phyloP scores from a whole-genome alignment of 495 filamentous ascomycete species.

The Podospora pseudoanserina region DNA sequence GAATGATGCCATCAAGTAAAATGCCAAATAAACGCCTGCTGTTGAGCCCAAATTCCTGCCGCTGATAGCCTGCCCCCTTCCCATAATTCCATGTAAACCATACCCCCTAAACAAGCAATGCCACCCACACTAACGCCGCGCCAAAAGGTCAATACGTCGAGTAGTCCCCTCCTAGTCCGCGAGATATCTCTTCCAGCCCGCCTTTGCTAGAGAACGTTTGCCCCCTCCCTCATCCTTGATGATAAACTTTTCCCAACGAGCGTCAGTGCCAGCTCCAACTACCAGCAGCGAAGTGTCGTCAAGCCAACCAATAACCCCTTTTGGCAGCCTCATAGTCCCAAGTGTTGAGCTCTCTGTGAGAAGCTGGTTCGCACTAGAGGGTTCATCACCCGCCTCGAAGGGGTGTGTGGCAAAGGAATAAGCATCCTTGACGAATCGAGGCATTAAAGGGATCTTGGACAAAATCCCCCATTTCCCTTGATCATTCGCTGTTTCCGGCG shows the following conservation, averaged over 20 bases:
- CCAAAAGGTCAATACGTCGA: background rate
- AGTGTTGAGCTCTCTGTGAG: slow-evolving; percentile 38
- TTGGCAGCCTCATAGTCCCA: slow-evolving; percentile 56
- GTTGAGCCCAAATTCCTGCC: background rate
- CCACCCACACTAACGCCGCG: background rate
- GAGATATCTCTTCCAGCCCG: slow-evolving; percentile 82
- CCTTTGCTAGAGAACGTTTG: slow-evolving; percentile 56
- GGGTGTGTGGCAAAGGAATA: slow-evolving; percentile 71
- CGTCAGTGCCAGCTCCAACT: slow-evolving; percentile 75
- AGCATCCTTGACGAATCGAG: slow-evolving; percentile 76
- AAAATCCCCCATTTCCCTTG: slow-evolving; percentile 78
- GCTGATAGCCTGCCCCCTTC: background rate
- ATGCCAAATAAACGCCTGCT: background rate
- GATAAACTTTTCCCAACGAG: slow-evolving; percentile 79
- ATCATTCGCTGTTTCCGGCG: slow-evolving; percentile 32
- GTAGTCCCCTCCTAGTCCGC: slow-evolving; percentile 24
- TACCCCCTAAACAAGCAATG: background rate
- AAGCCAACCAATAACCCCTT: slow-evolving; percentile 75
- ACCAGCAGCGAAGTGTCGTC: slow-evolving; percentile 66
- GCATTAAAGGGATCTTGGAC: slow-evolving; percentile 72
- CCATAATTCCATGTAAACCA: background rate
- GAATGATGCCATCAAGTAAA: background rate
- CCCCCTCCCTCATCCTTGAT: slow-evolving; percentile 62
- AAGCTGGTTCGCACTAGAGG: slow-evolving; percentile 37
- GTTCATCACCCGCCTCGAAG: slow-evolving; percentile 77